Percentiles rank a stretch among this genome's conserved stretches.
These are phyloP conservation scores for Diplodia intermedia DNA, from an alignment of 2,329 filamentous ascomycete genomes.

Conservation along the genomic window DNA sequence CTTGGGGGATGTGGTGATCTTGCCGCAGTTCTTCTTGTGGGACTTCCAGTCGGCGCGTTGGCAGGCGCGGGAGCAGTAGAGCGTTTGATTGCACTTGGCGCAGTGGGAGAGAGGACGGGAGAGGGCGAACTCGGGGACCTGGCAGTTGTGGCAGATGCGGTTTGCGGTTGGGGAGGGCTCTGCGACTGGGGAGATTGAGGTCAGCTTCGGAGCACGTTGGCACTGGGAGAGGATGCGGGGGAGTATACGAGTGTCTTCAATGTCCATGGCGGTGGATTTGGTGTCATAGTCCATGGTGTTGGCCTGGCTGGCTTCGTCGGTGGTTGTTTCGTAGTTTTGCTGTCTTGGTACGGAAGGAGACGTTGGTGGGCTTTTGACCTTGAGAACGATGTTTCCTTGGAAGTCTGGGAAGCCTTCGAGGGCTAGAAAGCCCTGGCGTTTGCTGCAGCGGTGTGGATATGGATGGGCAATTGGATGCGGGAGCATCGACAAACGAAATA, in stretches of 20 bases:
- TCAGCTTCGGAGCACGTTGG: not conserved
- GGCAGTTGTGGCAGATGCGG: slow-evolving; percentile 1
- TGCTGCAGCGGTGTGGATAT: not conserved
- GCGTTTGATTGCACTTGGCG: slow-evolving; percentile 48
- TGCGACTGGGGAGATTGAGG: not conserved
- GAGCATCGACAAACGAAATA: not conserved
- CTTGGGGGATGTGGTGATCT: not conserved
- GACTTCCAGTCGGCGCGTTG: slow-evolving; percentile 49
- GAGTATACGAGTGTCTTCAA: not conserved
- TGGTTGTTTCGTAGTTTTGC: not conserved
- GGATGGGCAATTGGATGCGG: not conserved
- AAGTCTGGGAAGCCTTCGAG: not conserved
- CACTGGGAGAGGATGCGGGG: not conserved
- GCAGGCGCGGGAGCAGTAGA: slow-evolving; percentile 51
- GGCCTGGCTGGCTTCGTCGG: not conserved
- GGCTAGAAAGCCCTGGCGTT: not conserved
- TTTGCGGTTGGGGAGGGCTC: not conserved
- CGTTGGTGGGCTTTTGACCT: not conserved
- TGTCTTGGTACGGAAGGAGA: not conserved
- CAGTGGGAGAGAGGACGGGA: slow-evolving; percentile 35
- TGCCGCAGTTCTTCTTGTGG: slow-evolving; percentile 51
- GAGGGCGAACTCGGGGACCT: not conserved
- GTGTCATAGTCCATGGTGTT: not conserved
- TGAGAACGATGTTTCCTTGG: not conserved
- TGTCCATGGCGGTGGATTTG: not conserved